Evolutionary conservation across 2,329 filamentous ascomycete species (phyloP).

Genomic region (Dactylellina leptospora): DNA sequence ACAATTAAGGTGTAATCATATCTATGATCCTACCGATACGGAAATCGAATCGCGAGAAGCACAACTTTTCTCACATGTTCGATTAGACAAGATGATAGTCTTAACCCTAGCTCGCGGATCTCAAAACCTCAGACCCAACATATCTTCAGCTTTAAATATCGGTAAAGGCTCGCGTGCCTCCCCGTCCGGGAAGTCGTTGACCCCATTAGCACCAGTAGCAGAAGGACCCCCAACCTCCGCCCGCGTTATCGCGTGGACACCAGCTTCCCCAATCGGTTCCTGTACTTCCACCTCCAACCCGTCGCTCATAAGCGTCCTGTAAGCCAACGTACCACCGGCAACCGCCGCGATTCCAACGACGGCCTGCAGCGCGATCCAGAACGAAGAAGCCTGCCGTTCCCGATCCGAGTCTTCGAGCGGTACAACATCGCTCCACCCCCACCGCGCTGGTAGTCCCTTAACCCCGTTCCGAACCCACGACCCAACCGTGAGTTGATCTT

Average conservation of each 20-base stretch:
- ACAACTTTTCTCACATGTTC: too few relatives aligned
- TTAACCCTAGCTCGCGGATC: too few relatives aligned
- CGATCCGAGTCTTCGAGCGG: conserved; percentile 27
- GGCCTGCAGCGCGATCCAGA: conserved; percentile 22
- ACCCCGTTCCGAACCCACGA: conserved; percentile 14
- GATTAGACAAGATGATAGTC: too few relatives aligned
- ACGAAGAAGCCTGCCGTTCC: conserved; percentile 7
- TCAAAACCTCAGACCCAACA: conserved; percentile 31
- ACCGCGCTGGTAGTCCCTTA: conserved; percentile 3
- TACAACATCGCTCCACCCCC: conserved; percentile 12
- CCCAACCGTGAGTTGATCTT: conserved; percentile 16
- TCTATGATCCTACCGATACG: too few relatives aligned
- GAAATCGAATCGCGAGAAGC: too few relatives aligned
- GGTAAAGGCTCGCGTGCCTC: conserved; percentile 12
- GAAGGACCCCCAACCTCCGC: neutral
- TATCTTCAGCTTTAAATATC: conserved; percentile 48
- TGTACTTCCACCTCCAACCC: conserved; percentile 29
- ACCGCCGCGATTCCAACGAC: conserved; percentile 20
- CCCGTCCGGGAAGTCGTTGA: neutral
- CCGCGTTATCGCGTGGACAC: conserved; percentile 16
- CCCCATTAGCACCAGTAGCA: neutral
- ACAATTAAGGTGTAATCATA: too few relatives aligned
- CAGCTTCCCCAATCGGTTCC: conserved; percentile 15
- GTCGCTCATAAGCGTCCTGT: conserved; percentile 3
- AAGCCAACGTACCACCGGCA: conserved; percentile 23